phyloP scores from a whole-genome alignment of 805 yeast genomes.

The Candida tammaniensis region DNA sequence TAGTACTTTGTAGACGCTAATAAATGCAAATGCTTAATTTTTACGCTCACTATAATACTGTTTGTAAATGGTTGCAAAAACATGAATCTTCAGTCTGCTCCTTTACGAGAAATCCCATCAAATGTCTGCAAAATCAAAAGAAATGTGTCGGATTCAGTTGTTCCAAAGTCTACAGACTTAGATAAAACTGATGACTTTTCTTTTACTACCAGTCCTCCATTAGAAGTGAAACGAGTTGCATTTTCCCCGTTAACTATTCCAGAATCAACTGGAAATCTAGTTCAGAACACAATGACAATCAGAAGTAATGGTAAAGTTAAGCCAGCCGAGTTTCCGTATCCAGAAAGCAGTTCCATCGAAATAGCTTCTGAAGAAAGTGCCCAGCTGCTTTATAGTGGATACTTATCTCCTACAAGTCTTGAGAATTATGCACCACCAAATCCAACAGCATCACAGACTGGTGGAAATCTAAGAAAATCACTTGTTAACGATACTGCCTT shows the following conservation, averaged over 20 bases:
- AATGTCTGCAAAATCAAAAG: no score
- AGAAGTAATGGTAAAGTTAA: constrained; percentile 6
- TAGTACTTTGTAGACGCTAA: no score
- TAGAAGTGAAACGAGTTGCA: constrained; percentile 6
- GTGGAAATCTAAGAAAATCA: constrained; percentile 30
- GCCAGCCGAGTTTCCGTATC: constrained; percentile 1
- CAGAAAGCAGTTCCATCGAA: constrained; percentile 9
- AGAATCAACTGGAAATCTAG: no score
- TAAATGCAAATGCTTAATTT: no score
- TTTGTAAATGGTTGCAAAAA: no score
- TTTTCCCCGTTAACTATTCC: not conserved
- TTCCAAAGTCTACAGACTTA: no score
- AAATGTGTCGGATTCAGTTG: no score
- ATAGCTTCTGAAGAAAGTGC: constrained; percentile 8
- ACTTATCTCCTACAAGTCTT: no score
- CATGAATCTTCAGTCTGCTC: no score
- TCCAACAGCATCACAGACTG: constrained; percentile 43
- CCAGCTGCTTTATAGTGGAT: constrained; percentile 2
- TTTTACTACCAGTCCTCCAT: constrained; percentile 8
- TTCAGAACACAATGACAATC: no score
- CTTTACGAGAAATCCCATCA: no score
- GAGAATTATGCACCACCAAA: constrained; percentile 42
- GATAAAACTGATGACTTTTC: constrained; percentile 2
- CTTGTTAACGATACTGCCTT: not conserved
- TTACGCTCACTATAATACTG: no score